A percentile compares a stretch with the other conserved stretches of the same genome.
Evolutionary conservation across 208 protist species (phyloP).

Genomic region (Naegleria lovaniensis): DNA sequence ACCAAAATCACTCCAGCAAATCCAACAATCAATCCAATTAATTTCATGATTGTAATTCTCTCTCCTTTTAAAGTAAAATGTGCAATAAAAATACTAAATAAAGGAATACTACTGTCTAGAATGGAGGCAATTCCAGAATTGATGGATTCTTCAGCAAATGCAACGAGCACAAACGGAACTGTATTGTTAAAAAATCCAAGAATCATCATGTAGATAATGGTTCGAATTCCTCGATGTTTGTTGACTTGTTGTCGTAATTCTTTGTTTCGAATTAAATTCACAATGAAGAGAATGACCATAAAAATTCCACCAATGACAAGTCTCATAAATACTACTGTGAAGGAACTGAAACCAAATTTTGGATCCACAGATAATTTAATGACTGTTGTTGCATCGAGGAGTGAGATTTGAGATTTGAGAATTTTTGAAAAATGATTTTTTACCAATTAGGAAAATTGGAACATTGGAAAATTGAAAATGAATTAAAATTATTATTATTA

Average conservation of each 20-base stretch:
- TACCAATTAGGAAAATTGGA: too few relatives aligned
- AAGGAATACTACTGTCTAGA: slow-evolving; percentile 24
- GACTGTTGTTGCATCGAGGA: not conserved
- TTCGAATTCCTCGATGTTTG: not conserved
- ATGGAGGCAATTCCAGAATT: slow-evolving; percentile 17
- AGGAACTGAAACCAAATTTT: slow-evolving; percentile 10
- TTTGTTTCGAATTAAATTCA: not conserved
- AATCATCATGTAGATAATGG: not conserved
- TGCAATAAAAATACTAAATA: slow-evolving; percentile 21
- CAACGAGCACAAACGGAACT: slow-evolving; percentile 19
- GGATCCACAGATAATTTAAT: slow-evolving; percentile 25
- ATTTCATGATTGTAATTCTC: slow-evolving; percentile 15
- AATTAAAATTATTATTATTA: too few relatives aligned
- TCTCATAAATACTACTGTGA: slow-evolving; percentile 14
- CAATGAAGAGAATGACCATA: not conserved
- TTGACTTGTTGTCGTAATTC: slow-evolving; percentile 9
- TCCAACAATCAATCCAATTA: slow-evolving; percentile 21
- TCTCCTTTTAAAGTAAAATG: slow-evolving; percentile 29
- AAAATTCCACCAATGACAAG: not conserved
- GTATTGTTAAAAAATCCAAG: slow-evolving; percentile 31
- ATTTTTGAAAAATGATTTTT: too few relatives aligned
- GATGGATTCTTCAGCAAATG: slow-evolving; percentile 14
- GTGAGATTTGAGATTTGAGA: too few relatives aligned
- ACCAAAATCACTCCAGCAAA: slow-evolving; percentile 28
- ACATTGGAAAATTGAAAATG: too few relatives aligned